Percentiles rank a stretch among this genome's conserved stretches.
These are phyloP conservation scores for Sherardia arvensis DNA, from an alignment of 257 asterid genomes.

Conservation along the genomic window DNA sequence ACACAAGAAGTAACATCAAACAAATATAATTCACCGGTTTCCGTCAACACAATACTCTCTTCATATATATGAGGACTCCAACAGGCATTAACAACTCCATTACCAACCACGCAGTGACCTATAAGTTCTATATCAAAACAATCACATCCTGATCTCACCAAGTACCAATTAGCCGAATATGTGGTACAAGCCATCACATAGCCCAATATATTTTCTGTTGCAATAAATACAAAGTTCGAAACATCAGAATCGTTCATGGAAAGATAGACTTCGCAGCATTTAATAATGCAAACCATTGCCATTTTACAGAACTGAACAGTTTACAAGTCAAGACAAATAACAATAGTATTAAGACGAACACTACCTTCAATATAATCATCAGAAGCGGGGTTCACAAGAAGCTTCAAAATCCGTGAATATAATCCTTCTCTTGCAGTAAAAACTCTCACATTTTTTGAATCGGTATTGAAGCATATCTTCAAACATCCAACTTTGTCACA, in stretches of 20 bases:
- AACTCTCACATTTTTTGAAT: conserved; percentile 3
- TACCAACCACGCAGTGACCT: conserved; percentile 38
- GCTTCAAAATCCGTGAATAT: conserved; percentile 34
- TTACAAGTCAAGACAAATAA: not conserved
- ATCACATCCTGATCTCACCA: conserved; percentile 18
- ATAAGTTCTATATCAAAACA: conserved; percentile 28
- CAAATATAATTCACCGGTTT: conserved; percentile 55
- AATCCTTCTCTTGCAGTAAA: conserved; percentile 27
- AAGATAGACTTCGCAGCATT: not conserved
- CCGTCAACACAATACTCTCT: conserved; percentile 66
- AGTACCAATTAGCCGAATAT: conserved; percentile 61
- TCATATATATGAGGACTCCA: conserved; percentile 81
- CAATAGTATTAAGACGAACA: not conserved
- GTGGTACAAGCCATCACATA: conserved; percentile 51
- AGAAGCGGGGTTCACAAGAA: conserved; percentile 26
- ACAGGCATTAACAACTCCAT: conserved; percentile 42
- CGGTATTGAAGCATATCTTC: conserved; percentile 24
- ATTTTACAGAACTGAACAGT: no score
- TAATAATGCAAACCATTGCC: no score
- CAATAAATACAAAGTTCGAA: not conserved
- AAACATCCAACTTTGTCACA: conserved; percentile 53
- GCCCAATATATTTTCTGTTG: conserved; percentile 27
- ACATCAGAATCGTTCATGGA: not conserved
- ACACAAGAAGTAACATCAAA: conserved; percentile 40
- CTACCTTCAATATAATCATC: conserved; percentile 15